Percentiles rank a stretch among this genome's conserved stretches.
These are phyloP conservation scores for Phaffomyces antillensis DNA, from an alignment of 805 yeast species.

Conservation along the genomic window DNA sequence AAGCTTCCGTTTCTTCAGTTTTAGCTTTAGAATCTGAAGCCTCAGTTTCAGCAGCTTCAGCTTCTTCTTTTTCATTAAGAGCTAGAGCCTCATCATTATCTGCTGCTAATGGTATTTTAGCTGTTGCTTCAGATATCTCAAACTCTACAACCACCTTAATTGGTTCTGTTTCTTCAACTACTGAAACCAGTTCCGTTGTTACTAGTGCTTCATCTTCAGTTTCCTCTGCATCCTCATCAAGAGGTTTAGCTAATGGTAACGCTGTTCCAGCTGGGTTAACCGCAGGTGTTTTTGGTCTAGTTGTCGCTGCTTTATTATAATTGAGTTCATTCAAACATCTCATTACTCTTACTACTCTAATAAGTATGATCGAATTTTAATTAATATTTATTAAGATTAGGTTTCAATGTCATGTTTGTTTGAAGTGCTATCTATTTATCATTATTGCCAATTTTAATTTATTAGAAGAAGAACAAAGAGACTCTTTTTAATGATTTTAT, in stretches of 20 bases:
- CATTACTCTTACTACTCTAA: not conserved
- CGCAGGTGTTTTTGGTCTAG: slow-evolving; percentile 22
- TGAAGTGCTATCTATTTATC: no score
- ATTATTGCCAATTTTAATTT: not conserved
- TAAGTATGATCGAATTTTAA: no score
- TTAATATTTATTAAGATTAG: not conserved
- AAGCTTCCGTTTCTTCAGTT: slow-evolving; percentile 5
- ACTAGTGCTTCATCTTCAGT: slow-evolving; percentile 4
- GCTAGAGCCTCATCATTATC: slow-evolving; percentile 1
- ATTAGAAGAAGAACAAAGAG: not conserved
- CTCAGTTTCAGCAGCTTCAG: slow-evolving; percentile 7
- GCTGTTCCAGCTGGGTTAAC: slow-evolving; percentile 21
- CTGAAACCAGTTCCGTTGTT: not conserved
- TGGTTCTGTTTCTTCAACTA: slow-evolving; percentile 12
- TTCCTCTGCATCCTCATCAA: slow-evolving; percentile 18
- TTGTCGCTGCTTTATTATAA: slow-evolving; percentile 23
- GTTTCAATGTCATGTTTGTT: no score
- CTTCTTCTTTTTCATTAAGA: slow-evolving; percentile 9
- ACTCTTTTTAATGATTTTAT: not conserved
- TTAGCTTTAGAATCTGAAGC: slow-evolving; percentile 26
- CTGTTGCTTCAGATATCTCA: slow-evolving; percentile 14
- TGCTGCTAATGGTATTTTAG: slow-evolving; percentile 17
- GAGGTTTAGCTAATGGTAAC: slow-evolving; percentile 14
- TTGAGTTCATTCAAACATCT: not conserved
- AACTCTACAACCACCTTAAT: slow-evolving; percentile 25